These are phyloP conservation scores for Fermentozyma sake DNA, from an alignment of 1,139 yeast species.

Conservation along the genomic window DNA sequence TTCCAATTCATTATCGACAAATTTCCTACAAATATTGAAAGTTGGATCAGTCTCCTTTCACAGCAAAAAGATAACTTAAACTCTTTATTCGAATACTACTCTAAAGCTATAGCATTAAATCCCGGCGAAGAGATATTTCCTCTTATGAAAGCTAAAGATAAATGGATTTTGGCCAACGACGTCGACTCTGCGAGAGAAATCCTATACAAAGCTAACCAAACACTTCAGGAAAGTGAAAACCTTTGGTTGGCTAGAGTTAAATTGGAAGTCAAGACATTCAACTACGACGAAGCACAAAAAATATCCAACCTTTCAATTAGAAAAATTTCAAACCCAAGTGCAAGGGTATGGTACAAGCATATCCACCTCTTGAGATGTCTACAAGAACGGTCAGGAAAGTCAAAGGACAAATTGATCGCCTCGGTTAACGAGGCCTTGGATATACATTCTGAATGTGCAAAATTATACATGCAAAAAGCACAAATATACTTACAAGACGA, in stretches of 20 bases:
- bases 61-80: slow-evolving; percentile 32
- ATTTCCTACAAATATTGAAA: slow-evolving; percentile 43
- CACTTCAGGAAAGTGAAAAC: slow-evolving; percentile 41
- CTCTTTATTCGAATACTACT: slow-evolving; percentile 46
- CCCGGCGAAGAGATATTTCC: slow-evolving; percentile 50
- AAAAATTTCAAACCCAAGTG: slow-evolving; percentile 29
- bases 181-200: slow-evolving; percentile 50
- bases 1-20: slow-evolving; percentile 43
- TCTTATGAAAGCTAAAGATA: slow-evolving; percentile 71
- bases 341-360: slow-evolving; percentile 60
- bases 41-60: slow-evolving; percentile 57
- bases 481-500: slow-evolving; percentile 44
- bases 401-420: slow-evolving; percentile 25
- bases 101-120: slow-evolving; percentile 44
- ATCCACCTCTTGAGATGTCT: slow-evolving; percentile 50
- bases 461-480: slow-evolving; percentile 56
- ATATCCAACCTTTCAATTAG: slow-evolving; percentile 40
- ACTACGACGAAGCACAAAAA: slow-evolving; percentile 35
- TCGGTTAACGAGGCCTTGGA: slow-evolving; percentile 43
- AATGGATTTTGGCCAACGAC: slow-evolving; percentile 48
- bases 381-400: slow-evolving; percentile 4
- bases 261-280: slow-evolving; percentile 44
- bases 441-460: slow-evolving; percentile 41
- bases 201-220: slow-evolving; percentile 43
- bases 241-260: slow-evolving; percentile 72